A percentile compares a stretch with the other conserved stretches of the same genome.
Conservation (phyloP, 2,329 filamentous ascomycete genomes). For the Nemania abortiva region DNA sequence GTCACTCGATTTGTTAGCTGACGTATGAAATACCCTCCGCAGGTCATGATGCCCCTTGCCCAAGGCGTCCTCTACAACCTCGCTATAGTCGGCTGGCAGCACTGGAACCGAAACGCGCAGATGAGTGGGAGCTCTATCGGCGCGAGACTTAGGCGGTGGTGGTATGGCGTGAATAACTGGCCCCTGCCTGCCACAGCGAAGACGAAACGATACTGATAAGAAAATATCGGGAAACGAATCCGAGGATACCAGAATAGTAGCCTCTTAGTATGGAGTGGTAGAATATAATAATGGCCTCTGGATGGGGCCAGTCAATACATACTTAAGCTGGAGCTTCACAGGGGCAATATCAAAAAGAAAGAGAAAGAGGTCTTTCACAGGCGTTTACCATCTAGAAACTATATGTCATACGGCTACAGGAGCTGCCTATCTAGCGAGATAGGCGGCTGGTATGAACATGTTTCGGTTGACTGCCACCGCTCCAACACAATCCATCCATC, state of each 20-base stretch:
- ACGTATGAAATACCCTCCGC: background rate
- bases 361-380: background rate
- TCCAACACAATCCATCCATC: conserved; percentile 17
- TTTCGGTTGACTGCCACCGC: background rate
- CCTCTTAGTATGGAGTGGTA: background rate
- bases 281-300: background rate
- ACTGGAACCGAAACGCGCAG: conserved; percentile 85
- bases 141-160: conserved; percentile 86
- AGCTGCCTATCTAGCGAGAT: conserved; percentile 12
- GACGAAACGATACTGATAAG: conserved; percentile 10
- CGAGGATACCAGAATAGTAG: background rate
- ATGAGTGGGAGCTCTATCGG: conserved; percentile 82
- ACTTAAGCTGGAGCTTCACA: background rate
- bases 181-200: conserved; percentile 63
- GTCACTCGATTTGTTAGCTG: background rate
- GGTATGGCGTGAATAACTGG: conserved; percentile 97
- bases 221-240: background rate
- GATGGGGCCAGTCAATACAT: background rate
- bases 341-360: background rate
- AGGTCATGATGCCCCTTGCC: conserved; percentile 87
- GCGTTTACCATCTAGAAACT: conserved; percentile 8
- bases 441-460: conserved; percentile 17
- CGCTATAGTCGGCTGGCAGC: conserved; percentile 85
- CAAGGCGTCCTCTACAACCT: conserved; percentile 94
- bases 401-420: conserved; percentile 20